Evolutionary conservation across 140 eudicot species (phyloP).

Genomic region (Anethum foeniculum): DNA sequence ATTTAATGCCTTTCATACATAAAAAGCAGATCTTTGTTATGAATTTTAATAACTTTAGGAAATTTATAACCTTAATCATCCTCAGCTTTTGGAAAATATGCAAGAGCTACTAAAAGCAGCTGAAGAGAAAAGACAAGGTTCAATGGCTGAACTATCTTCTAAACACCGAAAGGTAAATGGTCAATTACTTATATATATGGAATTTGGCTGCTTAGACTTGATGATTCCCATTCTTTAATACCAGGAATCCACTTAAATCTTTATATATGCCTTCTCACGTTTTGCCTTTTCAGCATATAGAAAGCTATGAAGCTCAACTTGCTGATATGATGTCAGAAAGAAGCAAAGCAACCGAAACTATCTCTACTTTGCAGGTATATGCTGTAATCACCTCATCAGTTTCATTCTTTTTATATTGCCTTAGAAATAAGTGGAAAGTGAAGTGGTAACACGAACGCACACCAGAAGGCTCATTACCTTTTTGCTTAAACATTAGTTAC

Average conservation of each 20-base stretch:
- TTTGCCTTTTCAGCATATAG: conserved; percentile 53
- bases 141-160: conserved; percentile 64
- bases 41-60: neutral
- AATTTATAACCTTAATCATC: neutral
- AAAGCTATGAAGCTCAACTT: conserved; percentile 83
- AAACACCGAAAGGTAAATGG: conserved; percentile 79
- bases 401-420: conserved; percentile 10
- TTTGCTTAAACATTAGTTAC: neutral
- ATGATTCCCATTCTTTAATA: neutral
- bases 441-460: neutral
- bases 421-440: neutral
- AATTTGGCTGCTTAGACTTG: neutral
- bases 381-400: conserved; percentile 9
- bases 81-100: conserved; percentile 80
- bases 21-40: neutral
- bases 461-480: neutral
- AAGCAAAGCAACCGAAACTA: conserved; percentile 80
- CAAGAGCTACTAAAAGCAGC: conserved; percentile 60
- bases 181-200: conserved; percentile 4
- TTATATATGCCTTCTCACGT: neutral
- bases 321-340: conserved; percentile 69
- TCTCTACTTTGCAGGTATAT: conserved; percentile 83
- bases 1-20: neutral
- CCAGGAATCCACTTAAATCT: neutral
- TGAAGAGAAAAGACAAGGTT: conserved; percentile 79